Percentiles rank a stretch among this genome's conserved stretches.
Evolutionary conservation across 1,139 yeast species (phyloP).

Genomic region (Petasospora fabianii): DNA sequence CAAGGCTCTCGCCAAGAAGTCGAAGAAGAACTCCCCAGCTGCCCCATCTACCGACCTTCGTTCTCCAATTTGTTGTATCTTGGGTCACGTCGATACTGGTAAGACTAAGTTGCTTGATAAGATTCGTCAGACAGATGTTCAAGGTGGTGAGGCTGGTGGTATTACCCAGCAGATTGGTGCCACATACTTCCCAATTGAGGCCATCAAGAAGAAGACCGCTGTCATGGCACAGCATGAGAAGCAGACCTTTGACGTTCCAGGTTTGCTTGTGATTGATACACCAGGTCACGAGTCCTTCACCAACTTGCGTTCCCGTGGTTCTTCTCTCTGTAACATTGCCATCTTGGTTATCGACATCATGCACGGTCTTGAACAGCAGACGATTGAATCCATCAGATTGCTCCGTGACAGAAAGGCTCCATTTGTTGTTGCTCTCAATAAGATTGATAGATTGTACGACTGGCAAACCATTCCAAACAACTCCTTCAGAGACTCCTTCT

Average conservation of each 20-base stretch:
- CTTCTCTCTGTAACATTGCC: conserved; percentile 98
- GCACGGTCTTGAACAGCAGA: conserved; percentile 99
- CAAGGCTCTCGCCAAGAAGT: conserved; percentile 21
- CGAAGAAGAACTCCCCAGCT: conserved; percentile 26
- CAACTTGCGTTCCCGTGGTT: conserved; percentile 97
- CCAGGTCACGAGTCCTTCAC: conserved; percentile 99
- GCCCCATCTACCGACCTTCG: conserved; percentile 54
- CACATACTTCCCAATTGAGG: conserved; percentile 95
- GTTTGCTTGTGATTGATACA: conserved; percentile 92
- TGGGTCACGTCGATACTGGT: conserved; percentile 99
- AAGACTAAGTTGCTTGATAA: conserved; percentile 94
- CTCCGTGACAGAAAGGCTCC: conserved; percentile 98
- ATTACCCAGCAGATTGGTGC: conserved; percentile 99
- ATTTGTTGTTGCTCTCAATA: conserved; percentile 92
- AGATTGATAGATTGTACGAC: conserved; percentile 94
- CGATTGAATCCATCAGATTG: conserved; percentile 87
- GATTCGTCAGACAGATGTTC: conserved; percentile 97
- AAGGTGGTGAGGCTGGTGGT: conserved; percentile 99
- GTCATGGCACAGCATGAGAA: conserved; percentile 88
- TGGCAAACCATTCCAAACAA: conserved; percentile 91
- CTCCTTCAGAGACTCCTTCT: conserved; percentile 91
- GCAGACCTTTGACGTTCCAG: conserved; percentile 90
- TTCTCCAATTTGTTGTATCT: conserved; percentile 97
- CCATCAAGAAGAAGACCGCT: conserved; percentile 85
- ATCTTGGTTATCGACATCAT: conserved; percentile 95